Percentiles rank a stretch among this genome's conserved stretches.
Evolutionary conservation across 2,329 filamentous ascomycete genomes (phyloP).

Genomic region (Fusarium lyarnte): DNA sequence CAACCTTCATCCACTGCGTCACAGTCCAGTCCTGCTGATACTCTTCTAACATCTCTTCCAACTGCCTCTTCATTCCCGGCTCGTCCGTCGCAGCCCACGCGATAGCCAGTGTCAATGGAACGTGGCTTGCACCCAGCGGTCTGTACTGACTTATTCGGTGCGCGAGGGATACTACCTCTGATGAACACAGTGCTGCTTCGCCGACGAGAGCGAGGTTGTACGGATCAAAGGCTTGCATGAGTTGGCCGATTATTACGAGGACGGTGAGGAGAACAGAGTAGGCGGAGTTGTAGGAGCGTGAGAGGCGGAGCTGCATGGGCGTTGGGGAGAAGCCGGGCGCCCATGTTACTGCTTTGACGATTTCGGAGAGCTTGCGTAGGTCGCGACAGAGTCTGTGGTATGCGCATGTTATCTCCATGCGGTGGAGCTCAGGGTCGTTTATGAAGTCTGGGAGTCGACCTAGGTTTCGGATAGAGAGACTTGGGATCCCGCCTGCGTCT

Average conservation of each 20-base stretch:
- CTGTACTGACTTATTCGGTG: constrained; percentile 14
- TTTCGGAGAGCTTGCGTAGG: constrained; percentile 19
- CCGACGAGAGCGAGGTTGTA: constrained; percentile 15
- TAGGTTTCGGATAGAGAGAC: constrained; percentile 23
- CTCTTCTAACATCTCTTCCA: constrained; percentile 15
- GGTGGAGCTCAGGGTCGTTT: constrained; percentile 27
- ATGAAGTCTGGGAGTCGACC: constrained; percentile 29
- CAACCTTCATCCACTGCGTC: constrained; percentile 24
- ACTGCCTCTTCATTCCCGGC: constrained; percentile 11
- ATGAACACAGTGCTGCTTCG: constrained; percentile 24
- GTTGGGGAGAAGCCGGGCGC: constrained; percentile 15
- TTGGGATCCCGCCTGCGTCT: constrained; percentile 18
- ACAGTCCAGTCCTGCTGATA: constrained; percentile 31
- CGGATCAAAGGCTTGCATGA: constrained; percentile 34
- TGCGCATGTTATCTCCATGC: constrained; percentile 28
- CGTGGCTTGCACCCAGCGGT: constrained; percentile 26
- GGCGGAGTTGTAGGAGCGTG: constrained; percentile 16
- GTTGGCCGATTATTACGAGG: constrained; percentile 13
- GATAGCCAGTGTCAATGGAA: constrained; percentile 20
- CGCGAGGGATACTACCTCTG: constrained; percentile 20
- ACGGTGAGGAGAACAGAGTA: constrained; percentile 20
- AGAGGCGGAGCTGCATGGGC: constrained; percentile 17
- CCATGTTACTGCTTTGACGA: constrained; percentile 22
- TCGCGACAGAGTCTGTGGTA: constrained; percentile 28
- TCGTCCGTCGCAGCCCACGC: constrained; percentile 34